Conservation (phyloP, 805 yeast species). For the Ogataea nitratoaversa region DNA sequence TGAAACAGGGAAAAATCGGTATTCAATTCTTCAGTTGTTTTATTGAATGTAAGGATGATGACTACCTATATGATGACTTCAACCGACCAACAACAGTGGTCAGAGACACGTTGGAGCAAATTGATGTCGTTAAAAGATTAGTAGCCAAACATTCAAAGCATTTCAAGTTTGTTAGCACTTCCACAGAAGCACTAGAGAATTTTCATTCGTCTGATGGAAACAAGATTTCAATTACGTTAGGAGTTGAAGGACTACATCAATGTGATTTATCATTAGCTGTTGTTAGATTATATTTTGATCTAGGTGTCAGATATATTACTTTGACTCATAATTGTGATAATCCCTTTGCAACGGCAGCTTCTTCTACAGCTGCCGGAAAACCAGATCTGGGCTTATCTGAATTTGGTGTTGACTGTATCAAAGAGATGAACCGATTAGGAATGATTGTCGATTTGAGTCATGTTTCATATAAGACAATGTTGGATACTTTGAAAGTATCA, state of each 20-base stretch:
- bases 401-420: conserved; percentile 37
- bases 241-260: conserved; percentile 51
- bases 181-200: conserved; percentile 37
- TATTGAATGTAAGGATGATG: conserved; percentile 41
- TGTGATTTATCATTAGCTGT: conserved; percentile 44
- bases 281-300: conserved; percentile 39
- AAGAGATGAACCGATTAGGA: conserved; percentile 50
- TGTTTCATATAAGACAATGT: conserved; percentile 45
- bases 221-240: conserved; percentile 43
- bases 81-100: conserved; percentile 39
- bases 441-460: conserved; percentile 51
- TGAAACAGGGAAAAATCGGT: conserved; percentile 41
- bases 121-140: conserved; percentile 45
- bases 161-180: conserved; percentile 36
- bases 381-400: conserved; percentile 42
- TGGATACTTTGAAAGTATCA: conserved; percentile 37
- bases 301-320: conserved; percentile 49
- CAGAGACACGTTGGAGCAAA: conserved; percentile 46
- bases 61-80: conserved; percentile 39
- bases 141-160: conserved; percentile 37
- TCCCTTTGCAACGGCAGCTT: conserved; percentile 52
- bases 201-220: conserved; percentile 23
- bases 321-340: conserved; percentile 51
- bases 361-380: conserved; percentile 39
- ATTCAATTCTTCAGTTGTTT: conserved; percentile 45